A percentile compares a stretch with the other conserved stretches of the same genome.
These are phyloP conservation scores for Pythium grandisporangium DNA, from an alignment of 352 stramenopile genomes.

Conservation along the genomic window DNA sequence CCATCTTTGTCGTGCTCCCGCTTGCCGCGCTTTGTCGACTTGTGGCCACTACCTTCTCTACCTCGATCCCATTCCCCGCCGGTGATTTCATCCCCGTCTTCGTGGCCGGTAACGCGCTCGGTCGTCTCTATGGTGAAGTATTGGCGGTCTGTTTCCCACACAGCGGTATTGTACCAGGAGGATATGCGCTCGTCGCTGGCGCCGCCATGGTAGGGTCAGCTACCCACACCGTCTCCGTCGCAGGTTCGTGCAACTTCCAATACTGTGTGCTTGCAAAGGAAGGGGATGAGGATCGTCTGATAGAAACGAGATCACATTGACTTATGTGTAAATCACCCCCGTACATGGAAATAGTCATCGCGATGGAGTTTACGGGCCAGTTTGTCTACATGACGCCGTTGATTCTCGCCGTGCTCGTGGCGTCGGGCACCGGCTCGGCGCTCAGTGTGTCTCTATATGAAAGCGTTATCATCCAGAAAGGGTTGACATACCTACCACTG, in stretches of 20 bases:
- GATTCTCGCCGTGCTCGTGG: constrained; percentile 38
- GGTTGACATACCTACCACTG: constrained; percentile 41
- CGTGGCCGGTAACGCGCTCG: constrained; percentile 39
- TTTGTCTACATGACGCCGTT: constrained; percentile 60
- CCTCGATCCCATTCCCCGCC: constrained; percentile 36
- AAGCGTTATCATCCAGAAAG: constrained; percentile 42
- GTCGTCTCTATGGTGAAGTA: constrained; percentile 42
- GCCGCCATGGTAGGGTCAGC: constrained; percentile 45
- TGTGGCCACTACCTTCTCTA: constrained; percentile 30
- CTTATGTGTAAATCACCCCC: background rate
- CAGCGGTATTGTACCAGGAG: constrained; percentile 30
- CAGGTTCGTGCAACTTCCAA: constrained; percentile 8
- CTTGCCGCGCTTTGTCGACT: constrained; percentile 23
- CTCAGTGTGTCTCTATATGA: constrained; percentile 59
- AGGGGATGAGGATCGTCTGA: background rate
- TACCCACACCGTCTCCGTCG: constrained; percentile 63
- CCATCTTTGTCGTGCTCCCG: constrained; percentile 22
- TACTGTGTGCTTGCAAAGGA: no score
- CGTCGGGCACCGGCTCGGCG: constrained; percentile 33
- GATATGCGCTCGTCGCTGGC: constrained; percentile 58
- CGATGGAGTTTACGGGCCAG: constrained; percentile 59
- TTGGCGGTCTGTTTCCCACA: constrained; percentile 24
- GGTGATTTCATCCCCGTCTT: constrained; percentile 66
- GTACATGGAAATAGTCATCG: no score
- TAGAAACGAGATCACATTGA: no score